Conservation (phyloP, 805 yeast genomes). For the Limtongozyma cylindracea region DNA sequence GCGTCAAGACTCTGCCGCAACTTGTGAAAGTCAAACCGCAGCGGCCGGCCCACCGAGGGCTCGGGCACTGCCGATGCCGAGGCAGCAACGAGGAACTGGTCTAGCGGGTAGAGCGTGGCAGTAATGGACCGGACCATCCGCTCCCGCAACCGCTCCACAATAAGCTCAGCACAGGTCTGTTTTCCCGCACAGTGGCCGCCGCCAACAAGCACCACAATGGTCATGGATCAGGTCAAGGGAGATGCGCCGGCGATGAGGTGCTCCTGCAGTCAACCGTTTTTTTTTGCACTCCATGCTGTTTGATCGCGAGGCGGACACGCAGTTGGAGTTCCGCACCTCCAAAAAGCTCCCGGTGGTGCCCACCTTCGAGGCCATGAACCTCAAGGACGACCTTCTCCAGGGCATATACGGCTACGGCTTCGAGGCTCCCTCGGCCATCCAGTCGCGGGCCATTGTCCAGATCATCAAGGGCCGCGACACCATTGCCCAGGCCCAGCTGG, state of each 20-base stretch:
- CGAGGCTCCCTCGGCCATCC: constrained; percentile 93
- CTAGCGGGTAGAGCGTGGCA: no score
- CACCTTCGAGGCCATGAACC: constrained; percentile 14
- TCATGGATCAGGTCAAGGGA: background rate
- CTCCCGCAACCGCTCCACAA: no score
- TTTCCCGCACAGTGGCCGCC: constrained; percentile 45
- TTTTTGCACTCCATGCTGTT: constrained; percentile 21
- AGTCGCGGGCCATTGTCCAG: constrained; percentile 90
- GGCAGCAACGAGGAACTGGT: no score
- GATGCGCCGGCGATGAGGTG: no score
- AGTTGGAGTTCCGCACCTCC: constrained; percentile 23
- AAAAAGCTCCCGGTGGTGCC: constrained; percentile 29
- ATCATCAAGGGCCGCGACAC: constrained; percentile 88
- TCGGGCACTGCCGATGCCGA: constrained; percentile 5
- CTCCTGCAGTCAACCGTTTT: no score
- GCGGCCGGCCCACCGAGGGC: constrained; percentile 10
- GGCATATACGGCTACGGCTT: constrained; percentile 78
- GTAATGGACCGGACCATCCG: no score
- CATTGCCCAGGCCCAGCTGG: constrained; percentile 96
- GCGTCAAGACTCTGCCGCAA: background rate
- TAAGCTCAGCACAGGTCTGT: constrained; percentile 9
- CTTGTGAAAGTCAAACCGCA: constrained; percentile 12
- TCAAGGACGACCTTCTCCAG: constrained; percentile 12
- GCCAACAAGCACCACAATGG: constrained; percentile 20
- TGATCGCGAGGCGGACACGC: constrained; percentile 28